phyloP scores from a whole-genome alignment of 2,329 filamentous ascomycete genomes.

The Emmonsiellopsis sp. region DNA sequence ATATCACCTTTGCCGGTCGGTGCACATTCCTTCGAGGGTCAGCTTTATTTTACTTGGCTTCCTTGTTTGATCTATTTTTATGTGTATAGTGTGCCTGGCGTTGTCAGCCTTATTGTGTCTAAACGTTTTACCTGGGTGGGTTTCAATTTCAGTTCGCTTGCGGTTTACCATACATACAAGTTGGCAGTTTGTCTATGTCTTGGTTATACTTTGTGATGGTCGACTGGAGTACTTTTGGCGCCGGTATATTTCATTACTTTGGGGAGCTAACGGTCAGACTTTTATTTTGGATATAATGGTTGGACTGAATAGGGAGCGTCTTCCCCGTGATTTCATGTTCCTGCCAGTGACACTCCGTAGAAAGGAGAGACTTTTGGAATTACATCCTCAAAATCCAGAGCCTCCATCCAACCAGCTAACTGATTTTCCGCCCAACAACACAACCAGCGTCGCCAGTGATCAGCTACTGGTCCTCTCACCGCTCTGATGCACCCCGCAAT shows the following conservation, averaged over 20 bases:
- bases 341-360: not conserved
- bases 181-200: not conserved
- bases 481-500: not conserved
- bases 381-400: not conserved
- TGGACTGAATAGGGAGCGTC: no score
- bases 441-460: no score
- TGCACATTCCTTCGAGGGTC: not conserved
- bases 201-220: not conserved
- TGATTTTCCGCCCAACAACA: not conserved
- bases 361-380: not conserved
- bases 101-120: not conserved
- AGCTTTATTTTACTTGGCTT: not conserved
- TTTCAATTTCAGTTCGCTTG: not conserved
- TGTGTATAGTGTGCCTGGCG: constrained; percentile 3
- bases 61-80: not conserved
- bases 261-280: no score
- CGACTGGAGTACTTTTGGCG: no score
- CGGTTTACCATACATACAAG: not conserved
- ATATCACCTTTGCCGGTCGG: not conserved
- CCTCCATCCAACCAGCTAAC: not conserved
- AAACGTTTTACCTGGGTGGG: not conserved
- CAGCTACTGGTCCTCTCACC: no score
- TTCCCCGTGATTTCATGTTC: no score
- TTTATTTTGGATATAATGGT: no score
- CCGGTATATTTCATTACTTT: no score